phyloP scores from a whole-genome alignment of 345 rosid genomes.

The Microthlaspi erraticum region DNA sequence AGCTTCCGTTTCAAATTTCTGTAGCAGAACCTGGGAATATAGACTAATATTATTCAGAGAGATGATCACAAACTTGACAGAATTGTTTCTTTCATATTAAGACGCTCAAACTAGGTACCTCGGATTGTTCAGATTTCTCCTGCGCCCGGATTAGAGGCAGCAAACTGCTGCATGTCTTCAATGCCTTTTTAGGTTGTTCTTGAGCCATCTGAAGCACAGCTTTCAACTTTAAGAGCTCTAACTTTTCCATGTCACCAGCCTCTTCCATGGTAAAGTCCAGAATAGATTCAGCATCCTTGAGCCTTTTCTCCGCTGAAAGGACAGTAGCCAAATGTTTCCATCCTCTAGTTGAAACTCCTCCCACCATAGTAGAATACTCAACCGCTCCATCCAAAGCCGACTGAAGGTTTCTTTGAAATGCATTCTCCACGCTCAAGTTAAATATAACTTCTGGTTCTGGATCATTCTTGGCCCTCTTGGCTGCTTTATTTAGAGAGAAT shows the following conservation, averaged over 20 bases:
- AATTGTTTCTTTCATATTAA: slow-evolving; percentile 13
- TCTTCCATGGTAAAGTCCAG: slow-evolving; percentile 81
- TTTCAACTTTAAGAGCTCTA: slow-evolving; percentile 80
- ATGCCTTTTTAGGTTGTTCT: slow-evolving; percentile 84
- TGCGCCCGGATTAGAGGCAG: slow-evolving; percentile 79
- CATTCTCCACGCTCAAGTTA: slow-evolving; percentile 74
- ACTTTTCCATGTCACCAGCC: slow-evolving; percentile 63
- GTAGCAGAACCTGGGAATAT: slow-evolving; percentile 52
- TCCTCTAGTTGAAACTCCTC: slow-evolving; percentile 66
- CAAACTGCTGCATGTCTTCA: slow-evolving; percentile 81
- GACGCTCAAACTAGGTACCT: slow-evolving; percentile 52
- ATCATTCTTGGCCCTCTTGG: slow-evolving; percentile 52
- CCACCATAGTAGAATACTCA: slow-evolving; percentile 56
- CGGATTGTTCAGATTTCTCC: slow-evolving; percentile 52
- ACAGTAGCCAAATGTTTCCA: slow-evolving; percentile 79
- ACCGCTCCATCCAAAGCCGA: slow-evolving; percentile 71
- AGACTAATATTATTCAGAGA: slow-evolving; percentile 19
- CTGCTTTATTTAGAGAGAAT: slow-evolving; percentile 63
- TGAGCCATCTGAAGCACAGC: slow-evolving; percentile 81
- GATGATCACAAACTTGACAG: slow-evolving; percentile 22
- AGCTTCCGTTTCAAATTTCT: slow-evolving; percentile 63
- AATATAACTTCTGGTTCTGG: slow-evolving; percentile 57
- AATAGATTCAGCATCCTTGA: slow-evolving; percentile 73
- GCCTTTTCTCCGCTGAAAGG: slow-evolving; percentile 73
- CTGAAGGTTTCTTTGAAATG: slow-evolving; percentile 81